Evolutionary conservation across 495 filamentous ascomycete species (phyloP), one percentile per base, ranked within the genome.

Genomic region (Aspergillus incahuasiensis): DNA sequence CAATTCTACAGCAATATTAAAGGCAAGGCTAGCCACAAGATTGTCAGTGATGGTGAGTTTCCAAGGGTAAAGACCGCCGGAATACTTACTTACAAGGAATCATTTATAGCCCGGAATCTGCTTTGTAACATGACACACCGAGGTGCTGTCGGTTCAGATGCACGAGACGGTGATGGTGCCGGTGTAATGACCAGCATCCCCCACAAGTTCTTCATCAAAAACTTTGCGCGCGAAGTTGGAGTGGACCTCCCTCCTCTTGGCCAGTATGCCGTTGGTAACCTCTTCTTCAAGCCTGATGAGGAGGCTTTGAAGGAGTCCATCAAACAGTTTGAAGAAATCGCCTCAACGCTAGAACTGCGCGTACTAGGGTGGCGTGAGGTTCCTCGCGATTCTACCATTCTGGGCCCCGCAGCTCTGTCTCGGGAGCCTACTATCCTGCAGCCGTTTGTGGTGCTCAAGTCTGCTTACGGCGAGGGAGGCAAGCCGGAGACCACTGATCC

Each of bases 41-140:
- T 98, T 64, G 86, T 98, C 49, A 96, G 90, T 77, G 94, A 98
- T 97, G 94, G 91, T 96, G 79, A 50, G 48, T 40, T 25, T 16
- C 34, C 15, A n/a, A 25, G 6, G 11, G 5, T 5, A 12, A 25
- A 22, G 30, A 46, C 28, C 13, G n/a, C 9, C 9, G 19, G 16
- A 46, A 13, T n/a, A n/a, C 13, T 22, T 15, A 22, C 21, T 16
- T 25, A 46, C 43, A 25, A n/a, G 50, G 59, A 43, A 19, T 62
- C 63, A 47, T 64, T 45, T 28, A 38, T 63, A 95, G 91, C 94
- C 49, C 87, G 90, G 57, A 92, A 91, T 69, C 81, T 99, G 41
- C 84, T 99, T 54, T 99, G 95, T 77, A 99, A 99, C 80, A 99
- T 99, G 94, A 97, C 94, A 81, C 94, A 99, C 77, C 87, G 94